Evolutionary conservation across 176 grass and related monocot genomes (phyloP).

Genomic region (Eleusine indica): DNA sequence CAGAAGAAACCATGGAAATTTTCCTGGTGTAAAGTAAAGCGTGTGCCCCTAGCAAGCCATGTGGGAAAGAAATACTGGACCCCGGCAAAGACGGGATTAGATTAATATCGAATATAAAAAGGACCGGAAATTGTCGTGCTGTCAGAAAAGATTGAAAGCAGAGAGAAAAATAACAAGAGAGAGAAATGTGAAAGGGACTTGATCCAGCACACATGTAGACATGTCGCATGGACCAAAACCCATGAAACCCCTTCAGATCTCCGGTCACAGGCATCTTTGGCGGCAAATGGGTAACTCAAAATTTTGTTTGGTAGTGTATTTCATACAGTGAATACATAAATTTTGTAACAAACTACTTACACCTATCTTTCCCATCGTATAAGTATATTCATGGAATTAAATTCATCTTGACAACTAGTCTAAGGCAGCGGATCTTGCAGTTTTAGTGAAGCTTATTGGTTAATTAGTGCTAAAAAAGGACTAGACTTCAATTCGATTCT

Average conservation of each 20-base stretch:
- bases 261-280: not conserved
- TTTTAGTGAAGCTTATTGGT: not conserved
- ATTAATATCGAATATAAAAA: slow-evolving; percentile 55
- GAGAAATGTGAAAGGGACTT: slow-evolving; percentile 55
- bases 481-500: not conserved
- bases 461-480: not conserved
- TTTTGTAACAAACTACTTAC: not conserved
- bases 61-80: slow-evolving; percentile 49
- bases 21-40: slow-evolving; percentile 24
- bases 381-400: too few relatives aligned
- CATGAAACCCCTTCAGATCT: slow-evolving; percentile 16
- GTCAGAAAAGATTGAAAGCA: slow-evolving; percentile 54
- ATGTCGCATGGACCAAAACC: slow-evolving; percentile 47
- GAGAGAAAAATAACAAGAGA: slow-evolving; percentile 39
- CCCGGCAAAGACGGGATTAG: slow-evolving; percentile 43
- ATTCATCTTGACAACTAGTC: not conserved
- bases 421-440: not conserved
- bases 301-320: not conserved
- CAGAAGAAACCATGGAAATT: slow-evolving; percentile 7
- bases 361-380: not conserved
- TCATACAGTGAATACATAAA: not conserved
- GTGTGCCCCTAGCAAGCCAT: slow-evolving; percentile 43
- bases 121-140: slow-evolving; percentile 37
- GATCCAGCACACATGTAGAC: not conserved
- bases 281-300: not conserved